A percentile compares a stretch with the other conserved stretches of the same genome.
Evolutionary conservation across 1,284 basidiomycete genomes (phyloP).

Genomic region (Ustilago sp.): DNA sequence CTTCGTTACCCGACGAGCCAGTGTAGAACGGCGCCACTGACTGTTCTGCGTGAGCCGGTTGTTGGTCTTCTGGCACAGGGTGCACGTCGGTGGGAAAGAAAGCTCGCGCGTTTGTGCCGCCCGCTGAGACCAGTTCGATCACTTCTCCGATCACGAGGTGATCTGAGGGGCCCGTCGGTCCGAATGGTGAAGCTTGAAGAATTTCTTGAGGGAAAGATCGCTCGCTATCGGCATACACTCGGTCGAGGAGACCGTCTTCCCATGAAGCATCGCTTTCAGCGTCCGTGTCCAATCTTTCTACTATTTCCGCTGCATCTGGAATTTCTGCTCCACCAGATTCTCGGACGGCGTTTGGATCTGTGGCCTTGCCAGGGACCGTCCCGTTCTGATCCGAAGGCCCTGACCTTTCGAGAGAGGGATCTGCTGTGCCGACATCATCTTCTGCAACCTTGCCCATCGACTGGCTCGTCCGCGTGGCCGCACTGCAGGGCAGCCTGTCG

Average conservation of each 20-base stretch:
- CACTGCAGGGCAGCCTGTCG: background rate
- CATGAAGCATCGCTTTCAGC: background rate
- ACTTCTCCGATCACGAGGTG: too few species aligned
- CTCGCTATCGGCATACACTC: background rate
- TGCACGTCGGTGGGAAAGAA: too few species aligned
- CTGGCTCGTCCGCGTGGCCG: background rate
- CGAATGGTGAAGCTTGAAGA: background rate
- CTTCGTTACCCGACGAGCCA: background rate
- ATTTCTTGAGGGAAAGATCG: background rate
- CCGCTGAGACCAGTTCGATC: background rate
- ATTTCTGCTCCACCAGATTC: background rate
- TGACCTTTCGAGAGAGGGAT: background rate
- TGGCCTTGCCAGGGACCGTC: too few species aligned
- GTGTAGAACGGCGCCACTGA: background rate
- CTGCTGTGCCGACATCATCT: background rate
- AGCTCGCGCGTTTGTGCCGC: background rate
- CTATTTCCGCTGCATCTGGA: background rate
- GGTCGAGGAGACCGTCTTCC: background rate
- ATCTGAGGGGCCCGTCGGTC: too few species aligned
- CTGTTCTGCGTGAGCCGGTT: background rate
- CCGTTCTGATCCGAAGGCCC: background rate
- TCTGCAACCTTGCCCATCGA: background rate
- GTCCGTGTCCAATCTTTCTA: background rate
- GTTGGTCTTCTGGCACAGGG: background rate
- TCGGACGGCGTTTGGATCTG: background rate